These are phyloP conservation scores for Plenodomus biglobosus DNA, from an alignment of 2,329 filamentous ascomycete species.

Conservation along the genomic window DNA sequence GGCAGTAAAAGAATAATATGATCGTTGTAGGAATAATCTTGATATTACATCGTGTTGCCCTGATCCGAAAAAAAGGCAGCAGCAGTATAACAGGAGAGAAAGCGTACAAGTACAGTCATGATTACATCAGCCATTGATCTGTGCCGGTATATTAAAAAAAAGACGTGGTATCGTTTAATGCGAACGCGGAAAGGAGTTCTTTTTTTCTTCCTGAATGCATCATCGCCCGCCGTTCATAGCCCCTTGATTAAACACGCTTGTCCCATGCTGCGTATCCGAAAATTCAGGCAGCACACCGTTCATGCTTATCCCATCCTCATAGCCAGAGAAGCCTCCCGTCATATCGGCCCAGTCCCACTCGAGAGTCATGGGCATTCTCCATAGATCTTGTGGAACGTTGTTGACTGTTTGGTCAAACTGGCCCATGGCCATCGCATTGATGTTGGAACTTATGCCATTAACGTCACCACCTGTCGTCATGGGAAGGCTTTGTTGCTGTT, in stretches of 20 bases:
- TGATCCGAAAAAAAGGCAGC: no score
- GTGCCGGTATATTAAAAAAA: no score
- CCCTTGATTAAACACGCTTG: conserved; percentile 38
- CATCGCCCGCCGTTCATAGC: conserved; percentile 31
- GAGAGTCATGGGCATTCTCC: conserved; percentile 92
- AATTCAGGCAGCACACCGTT: conserved; percentile 43
- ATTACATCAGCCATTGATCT: no score
- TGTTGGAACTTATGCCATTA: conserved; percentile 26
- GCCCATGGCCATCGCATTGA: conserved; percentile 39
- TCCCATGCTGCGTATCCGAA: conserved; percentile 29
- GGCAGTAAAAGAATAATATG: no score
- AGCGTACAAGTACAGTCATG: no score
- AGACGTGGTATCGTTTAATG: no score
- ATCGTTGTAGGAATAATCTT: no score
- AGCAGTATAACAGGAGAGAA: no score
- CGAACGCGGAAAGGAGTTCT: no score
- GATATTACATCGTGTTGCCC: no score
- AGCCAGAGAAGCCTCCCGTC: conserved; percentile 40
- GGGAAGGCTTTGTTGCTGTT: conserved; percentile 28
- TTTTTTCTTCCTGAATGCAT: no score
- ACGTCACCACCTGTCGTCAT: conserved; percentile 26
- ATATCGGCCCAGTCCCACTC: conserved; percentile 79
- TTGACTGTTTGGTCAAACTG: conserved; percentile 76
- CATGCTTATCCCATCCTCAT: conserved; percentile 44
- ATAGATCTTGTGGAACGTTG: conserved; percentile 81